Percentiles rank a stretch among this genome's conserved stretches.
phyloP scores from a whole-genome alignment of 306 rosid genomes.

The Prunus dulcis region DNA sequence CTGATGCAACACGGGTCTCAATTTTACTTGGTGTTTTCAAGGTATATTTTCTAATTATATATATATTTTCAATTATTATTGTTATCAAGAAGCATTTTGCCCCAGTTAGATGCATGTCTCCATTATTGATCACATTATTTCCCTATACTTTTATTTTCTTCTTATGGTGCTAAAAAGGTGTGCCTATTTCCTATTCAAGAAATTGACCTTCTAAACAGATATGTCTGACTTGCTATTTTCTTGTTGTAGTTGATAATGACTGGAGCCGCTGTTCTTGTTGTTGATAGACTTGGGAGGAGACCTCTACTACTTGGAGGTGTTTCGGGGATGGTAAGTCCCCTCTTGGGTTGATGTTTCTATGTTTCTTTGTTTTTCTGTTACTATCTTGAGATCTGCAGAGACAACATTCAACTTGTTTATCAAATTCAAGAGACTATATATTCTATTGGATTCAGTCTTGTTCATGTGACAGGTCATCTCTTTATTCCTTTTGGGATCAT shows the following conservation, averaged over 20 bases:
- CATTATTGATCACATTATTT: background rate
- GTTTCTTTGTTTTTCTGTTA: background rate
- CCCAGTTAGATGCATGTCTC: background rate
- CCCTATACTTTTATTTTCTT: background rate
- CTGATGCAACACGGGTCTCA: conserved; percentile 96
- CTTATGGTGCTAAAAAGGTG: background rate
- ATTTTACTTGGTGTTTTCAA: conserved; percentile 80
- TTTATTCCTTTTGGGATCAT: conserved; percentile 81
- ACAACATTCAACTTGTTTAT: background rate
- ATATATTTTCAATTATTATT: too few species aligned
- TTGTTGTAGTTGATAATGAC: conserved; percentile 77
- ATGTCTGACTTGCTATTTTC: conserved; percentile 1
- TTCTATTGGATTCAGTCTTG: too few species aligned
- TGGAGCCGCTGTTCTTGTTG: conserved; percentile 72
- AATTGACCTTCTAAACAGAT: background rate
- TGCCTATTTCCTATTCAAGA: background rate
- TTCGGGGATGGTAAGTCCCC: conserved; percentile 75
- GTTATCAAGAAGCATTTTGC: background rate
- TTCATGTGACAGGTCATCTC: conserved; percentile 68
- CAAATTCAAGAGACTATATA: background rate
- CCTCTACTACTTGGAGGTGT: conserved; percentile 93
- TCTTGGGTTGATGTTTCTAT: background rate
- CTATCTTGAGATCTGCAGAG: background rate
- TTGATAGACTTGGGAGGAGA: conserved; percentile 93
- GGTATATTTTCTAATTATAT: conserved; percentile 38